Conservation (phyloP, 331 rosid genomes). For the Malus hybrid region DNA sequence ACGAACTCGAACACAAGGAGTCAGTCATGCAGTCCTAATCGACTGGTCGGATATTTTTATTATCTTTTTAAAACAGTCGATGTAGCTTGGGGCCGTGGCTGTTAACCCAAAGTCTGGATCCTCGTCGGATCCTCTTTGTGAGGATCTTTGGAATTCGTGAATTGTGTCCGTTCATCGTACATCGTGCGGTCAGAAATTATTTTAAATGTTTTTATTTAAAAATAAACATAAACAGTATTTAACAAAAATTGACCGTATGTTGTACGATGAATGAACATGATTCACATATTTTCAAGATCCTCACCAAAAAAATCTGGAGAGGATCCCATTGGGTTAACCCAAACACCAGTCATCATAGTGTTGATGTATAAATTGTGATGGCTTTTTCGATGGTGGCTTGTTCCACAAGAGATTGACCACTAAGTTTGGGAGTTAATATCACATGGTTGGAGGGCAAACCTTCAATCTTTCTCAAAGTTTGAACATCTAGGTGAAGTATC, state of each 20-base stretch:
- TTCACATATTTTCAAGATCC: too few species aligned
- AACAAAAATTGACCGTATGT: accelerated
- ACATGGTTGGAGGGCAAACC: neutral
- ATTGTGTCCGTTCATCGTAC: too few species aligned
- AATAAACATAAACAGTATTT: too few species aligned
- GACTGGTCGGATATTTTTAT: too few species aligned
- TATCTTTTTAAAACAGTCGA: too few species aligned
- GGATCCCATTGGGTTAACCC: too few species aligned
- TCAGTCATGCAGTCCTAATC: neutral
- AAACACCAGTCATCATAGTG: neutral
- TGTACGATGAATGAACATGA: too few species aligned
- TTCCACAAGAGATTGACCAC: neutral
- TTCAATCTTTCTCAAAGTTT: neutral
- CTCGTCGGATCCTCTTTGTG: too few species aligned
- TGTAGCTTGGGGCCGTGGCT: neutral
- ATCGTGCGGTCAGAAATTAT: too few species aligned
- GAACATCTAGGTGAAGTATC: neutral
- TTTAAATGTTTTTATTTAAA: too few species aligned
- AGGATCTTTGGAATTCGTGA: accelerated
- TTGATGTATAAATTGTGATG: neutral
- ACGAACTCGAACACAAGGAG: neutral
- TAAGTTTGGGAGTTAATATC: neutral
- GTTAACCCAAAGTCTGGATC: neutral
- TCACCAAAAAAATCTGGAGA: too few species aligned
- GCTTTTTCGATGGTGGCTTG: neutral